Evolutionary conservation across 495 filamentous ascomycete species (phyloP), one percentile per base, ranked within the genome.

Genomic region (Ramalina intermedia): DNA sequence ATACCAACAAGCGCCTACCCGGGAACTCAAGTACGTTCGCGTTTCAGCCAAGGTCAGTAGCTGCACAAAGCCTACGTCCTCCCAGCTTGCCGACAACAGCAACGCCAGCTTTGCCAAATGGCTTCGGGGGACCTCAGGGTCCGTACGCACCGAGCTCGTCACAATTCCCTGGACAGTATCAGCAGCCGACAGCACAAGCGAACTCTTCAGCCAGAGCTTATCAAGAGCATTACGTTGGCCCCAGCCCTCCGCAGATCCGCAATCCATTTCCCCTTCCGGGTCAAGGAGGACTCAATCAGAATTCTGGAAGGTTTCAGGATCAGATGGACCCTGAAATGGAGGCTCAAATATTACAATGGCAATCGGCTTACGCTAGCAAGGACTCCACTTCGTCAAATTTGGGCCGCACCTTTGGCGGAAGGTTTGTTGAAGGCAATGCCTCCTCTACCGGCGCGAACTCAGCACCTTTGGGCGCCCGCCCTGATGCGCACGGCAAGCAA

Each of bases 321-420:
- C 26, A 35, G 29, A 50, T 80, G 37, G 89, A 96, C 58, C 81
- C 87, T 6, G 88, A 96, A 57, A 82, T 85, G 61, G 86, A 91
- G 48, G 87, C 87, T 11, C 84, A 94, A 62, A 89, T 96, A 48
- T 90, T 90, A 41, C 87, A 95, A 64, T 96, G 93, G 87, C 88
- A 94, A 65, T 88, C 82, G 58, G 87, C 91, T 16, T 98, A 96
- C 61, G 74, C 80, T 48, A 73, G 70, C 35, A 76, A 72, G 48
- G 78, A 75, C 23, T 69, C 70, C 56, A 65, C 33, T 55, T 58
- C 47, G 55, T 66, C 36, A 60, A 63, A 26, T 47, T 57, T 51
- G 42, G 48, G 51, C 41, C 47, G 59, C 37, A 43, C 54, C 14
- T 54, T 55, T 27, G 53, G 60, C 24, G 7, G 37, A n/a, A 55